Percentiles rank a stretch among this genome's conserved stretches.
Evolutionary conservation across 345 rosid species (phyloP).

Genomic region (Arabidopsis thaliana): DNA sequence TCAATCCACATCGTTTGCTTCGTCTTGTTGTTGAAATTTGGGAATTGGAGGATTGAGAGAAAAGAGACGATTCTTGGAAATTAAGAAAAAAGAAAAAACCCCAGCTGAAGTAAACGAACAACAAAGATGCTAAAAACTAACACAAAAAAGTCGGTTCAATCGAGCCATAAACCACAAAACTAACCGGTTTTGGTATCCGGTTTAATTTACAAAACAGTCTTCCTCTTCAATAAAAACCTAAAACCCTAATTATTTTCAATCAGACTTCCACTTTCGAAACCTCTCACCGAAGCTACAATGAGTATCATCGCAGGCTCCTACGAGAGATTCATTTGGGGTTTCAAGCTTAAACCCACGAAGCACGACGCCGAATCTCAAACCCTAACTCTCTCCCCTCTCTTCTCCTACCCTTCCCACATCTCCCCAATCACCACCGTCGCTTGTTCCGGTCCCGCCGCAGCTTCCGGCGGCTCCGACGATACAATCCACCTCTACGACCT

Average conservation of each 20-base stretch:
- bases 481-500: constrained; percentile 88
- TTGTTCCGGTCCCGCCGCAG: constrained; percentile 79
- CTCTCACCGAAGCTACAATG: constrained; percentile 35
- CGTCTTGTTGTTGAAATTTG: neutral
- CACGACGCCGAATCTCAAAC: constrained; percentile 41
- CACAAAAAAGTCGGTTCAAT: neutral
- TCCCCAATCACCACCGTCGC: constrained; percentile 82
- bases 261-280: neutral
- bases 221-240: constrained; percentile 13
- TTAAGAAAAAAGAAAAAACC: neutral
- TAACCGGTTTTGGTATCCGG: constrained; percentile 13
- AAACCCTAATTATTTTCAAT: constrained; percentile 33
- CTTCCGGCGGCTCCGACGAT: constrained; percentile 84
- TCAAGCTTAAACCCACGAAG: constrained; percentile 66
- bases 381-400: constrained; percentile 67
- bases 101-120: constrained; percentile 18
- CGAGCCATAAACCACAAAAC: constrained; percentile 16
- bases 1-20: constrained; percentile 71
- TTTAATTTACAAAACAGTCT: neutral
- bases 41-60: neutral
- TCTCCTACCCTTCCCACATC: constrained; percentile 91
- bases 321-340: constrained; percentile 91
- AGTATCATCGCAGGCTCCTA: constrained; percentile 87
- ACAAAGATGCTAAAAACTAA: no score
- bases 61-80: constrained; percentile 9